Base-by-base conservation (phyloP, 139 green algal genomes). In the Chlorella vulgaris region DNA sequence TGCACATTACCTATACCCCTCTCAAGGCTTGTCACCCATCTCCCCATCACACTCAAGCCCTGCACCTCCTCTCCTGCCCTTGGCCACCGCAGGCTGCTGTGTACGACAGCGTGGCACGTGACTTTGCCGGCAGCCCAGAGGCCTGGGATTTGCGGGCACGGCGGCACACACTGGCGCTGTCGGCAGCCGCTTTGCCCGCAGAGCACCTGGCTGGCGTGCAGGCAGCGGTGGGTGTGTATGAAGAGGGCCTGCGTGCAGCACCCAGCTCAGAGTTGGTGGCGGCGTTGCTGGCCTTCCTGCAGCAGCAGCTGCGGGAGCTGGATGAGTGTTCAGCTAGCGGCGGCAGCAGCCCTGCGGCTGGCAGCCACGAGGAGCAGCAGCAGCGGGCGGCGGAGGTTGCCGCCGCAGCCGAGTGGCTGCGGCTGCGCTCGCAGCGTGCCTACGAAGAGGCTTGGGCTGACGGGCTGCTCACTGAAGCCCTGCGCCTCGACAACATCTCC, bases 61-160 rank as follows among this genome's bases (percentile, higher is more conserved):
- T 4, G 7, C 29, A n/a, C 63, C 53, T 18, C 47, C 29, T 36
- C 22, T 24, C 50, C 33, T 22, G 2, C 40, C 18, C 7, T 2
- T 36, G 28, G 22, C n/a, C n/a, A n/a, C n/a, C n/a, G 8, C 40
- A 79, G 69, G 80, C 88, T 19, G 68, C 78, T 22, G 75, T 96
- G 8, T 86, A 91, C 35, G 74, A 84, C 22, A 86, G 86, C 75
- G 79, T 96, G 21, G 69, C 55, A 22, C 22, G 29, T 4, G 87
- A 91, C 74, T 95, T 95, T 82, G 38, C 42, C 1, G 68, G 74
- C 55, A 50, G 35, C n/a, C 76, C 86, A 29, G 78, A 86, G 60
- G 88, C 88, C 15, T 92, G 85, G 83, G 89, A 93, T 42, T 65
- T 96, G 70, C 81, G 85, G 1, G 92, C 92, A 0, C 68, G 88